These are phyloP conservation scores for Truncatella angustata DNA, from an alignment of 2,329 filamentous ascomycete genomes.

Conservation along the genomic window DNA sequence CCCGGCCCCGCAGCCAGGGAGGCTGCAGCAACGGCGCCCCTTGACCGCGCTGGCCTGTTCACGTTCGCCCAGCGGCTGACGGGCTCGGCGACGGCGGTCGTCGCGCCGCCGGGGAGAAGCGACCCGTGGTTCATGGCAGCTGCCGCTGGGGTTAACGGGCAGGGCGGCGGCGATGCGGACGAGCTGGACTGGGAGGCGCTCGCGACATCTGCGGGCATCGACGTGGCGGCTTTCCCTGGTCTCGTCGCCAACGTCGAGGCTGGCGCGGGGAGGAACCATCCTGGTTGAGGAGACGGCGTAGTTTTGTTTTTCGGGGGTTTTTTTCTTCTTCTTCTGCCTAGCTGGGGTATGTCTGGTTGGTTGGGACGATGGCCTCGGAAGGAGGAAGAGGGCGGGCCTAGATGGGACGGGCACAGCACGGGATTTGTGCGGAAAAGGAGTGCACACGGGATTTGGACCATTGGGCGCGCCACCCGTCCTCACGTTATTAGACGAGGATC, in stretches of 20 bases:
- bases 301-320: neutral
- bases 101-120: neutral
- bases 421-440: no score
- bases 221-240: neutral
- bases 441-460: no score
- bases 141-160: no score
- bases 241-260: neutral
- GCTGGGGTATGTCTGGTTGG: neutral
- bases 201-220: neutral
- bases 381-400: no score
- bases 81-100: neutral
- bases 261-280: neutral
- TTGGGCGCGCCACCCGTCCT: no score
- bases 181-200: conserved; percentile 10
- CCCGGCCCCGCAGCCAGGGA: neutral
- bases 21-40: no score
- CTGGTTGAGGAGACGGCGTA: neutral
- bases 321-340: neutral
- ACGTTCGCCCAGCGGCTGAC: conserved; percentile 17
- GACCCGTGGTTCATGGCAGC: conserved; percentile 4
- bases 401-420: no score
- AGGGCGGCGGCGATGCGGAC: no score
- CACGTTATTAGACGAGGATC: no score
- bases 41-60: conserved; percentile 11
- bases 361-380: no score